A percentile compares a stretch with the other conserved stretches of the same genome.
Conservation (phyloP, 2,329 filamentous ascomycete genomes). For the Apiospora arundinis region DNA sequence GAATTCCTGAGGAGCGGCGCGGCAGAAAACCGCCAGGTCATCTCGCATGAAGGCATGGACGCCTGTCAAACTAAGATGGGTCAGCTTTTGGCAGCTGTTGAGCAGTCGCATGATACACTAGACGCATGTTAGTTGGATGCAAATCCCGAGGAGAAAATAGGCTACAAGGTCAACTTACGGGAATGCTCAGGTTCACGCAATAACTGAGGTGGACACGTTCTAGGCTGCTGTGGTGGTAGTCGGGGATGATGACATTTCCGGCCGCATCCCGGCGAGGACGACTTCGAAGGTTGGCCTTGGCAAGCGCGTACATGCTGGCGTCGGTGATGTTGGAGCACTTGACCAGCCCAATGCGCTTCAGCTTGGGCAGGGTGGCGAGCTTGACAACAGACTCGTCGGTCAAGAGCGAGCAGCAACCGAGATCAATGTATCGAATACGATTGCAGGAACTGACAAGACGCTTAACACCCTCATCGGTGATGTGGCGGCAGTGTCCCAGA, state of each 20-base stretch:
- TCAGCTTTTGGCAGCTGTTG: constrained; percentile 89
- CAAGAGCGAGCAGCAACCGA: constrained; percentile 90
- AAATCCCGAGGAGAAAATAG: neutral
- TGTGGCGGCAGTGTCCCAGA: constrained; percentile 88
- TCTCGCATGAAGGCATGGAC: constrained; percentile 88
- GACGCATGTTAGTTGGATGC: neutral
- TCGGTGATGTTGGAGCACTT: constrained; percentile 94
- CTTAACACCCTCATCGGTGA: constrained; percentile 89
- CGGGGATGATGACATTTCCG: constrained; percentile 54
- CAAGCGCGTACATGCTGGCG: constrained; percentile 83
- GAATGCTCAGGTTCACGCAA: constrained; percentile 82
- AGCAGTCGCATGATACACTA: constrained; percentile 90
- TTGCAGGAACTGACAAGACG: constrained; percentile 86
- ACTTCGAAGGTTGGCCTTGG: constrained; percentile 67
- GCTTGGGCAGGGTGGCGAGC: constrained; percentile 85
- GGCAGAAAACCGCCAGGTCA: constrained; percentile 84
- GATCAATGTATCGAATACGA: constrained; percentile 93
- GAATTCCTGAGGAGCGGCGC: constrained; percentile 89
- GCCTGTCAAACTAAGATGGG: constrained; percentile 92
- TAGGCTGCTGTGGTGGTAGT: constrained; percentile 69
- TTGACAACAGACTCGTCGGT: constrained; percentile 88
- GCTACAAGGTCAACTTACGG: constrained; percentile 61
- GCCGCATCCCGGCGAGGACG: constrained; percentile 55
- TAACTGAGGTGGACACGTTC: constrained; percentile 97
- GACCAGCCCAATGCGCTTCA: constrained; percentile 92